Evolutionary conservation across 1,139 yeast species (phyloP).

Genomic region (Candida sanyaensis): DNA sequence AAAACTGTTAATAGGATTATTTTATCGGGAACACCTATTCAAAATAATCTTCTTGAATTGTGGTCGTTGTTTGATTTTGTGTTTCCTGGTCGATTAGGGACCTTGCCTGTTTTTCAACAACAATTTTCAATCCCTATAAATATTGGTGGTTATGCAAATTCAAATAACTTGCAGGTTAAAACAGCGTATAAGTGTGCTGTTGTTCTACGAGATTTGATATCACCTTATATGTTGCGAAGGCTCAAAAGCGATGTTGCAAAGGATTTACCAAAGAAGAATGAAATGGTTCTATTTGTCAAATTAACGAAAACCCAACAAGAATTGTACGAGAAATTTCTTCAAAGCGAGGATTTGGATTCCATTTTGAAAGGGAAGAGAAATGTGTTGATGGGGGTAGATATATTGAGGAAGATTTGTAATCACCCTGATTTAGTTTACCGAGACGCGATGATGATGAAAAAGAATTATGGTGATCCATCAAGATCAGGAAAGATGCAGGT

Average conservation of each 20-base stretch:
- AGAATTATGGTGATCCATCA: conserved; percentile 60
- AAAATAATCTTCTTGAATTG: conserved; percentile 83
- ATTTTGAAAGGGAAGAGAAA: conserved; percentile 78
- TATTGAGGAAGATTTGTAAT: conserved; percentile 87
- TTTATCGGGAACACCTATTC: conserved; percentile 94
- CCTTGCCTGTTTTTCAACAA: conserved; percentile 89
- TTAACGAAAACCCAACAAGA: conserved; percentile 75
- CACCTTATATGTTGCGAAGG: conserved; percentile 85
- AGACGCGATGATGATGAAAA: conserved; percentile 45
- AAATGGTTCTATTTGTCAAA: conserved; percentile 90
- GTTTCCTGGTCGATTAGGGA: conserved; percentile 92
- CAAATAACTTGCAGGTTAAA: conserved; percentile 93
- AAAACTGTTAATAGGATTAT: conserved; percentile 82
- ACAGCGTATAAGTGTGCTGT: conserved; percentile 97
- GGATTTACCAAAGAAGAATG: conserved; percentile 90
- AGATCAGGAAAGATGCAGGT: conserved; percentile 94
- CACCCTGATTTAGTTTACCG: conserved; percentile 87
- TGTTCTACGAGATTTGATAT: conserved; percentile 78
- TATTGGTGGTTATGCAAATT: conserved; percentile 98
- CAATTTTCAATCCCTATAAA: conserved; percentile 93
- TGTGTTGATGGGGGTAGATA: conserved; percentile 87
- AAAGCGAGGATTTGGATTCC: conserved; percentile 72
- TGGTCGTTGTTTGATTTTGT: conserved; percentile 97
- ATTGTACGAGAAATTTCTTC: conserved; percentile 70
- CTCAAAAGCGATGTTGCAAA: conserved; percentile 96